Base-by-base conservation (phyloP, 805 yeast genomes). In the Peterozyma xylosa region DNA sequence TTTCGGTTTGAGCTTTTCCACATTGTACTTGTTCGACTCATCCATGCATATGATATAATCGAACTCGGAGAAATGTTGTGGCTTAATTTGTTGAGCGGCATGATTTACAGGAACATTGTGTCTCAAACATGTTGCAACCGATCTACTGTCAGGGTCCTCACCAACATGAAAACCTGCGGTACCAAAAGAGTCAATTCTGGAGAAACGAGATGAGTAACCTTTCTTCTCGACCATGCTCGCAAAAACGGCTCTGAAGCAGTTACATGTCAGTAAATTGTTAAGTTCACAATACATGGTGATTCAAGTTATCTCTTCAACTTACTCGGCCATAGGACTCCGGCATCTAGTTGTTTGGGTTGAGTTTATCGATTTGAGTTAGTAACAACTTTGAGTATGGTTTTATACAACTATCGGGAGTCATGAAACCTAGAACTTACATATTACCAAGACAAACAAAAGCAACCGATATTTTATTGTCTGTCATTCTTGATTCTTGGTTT, bases 321-420 rank as follows among this genome's bases (percentile, higher is more conserved):
- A 60, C 64, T 91, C 97, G 0, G 98, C 97, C 98, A 90, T 91
- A 11, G 98, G 98, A 2, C 96, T 88, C 40, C 97, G 90, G 57
- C 97, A 89, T 17, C 86, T 80, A 33, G n/a, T 11, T 27, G 37
- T 43, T 21, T 42, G 45, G 39, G 9, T 42, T 41, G 41, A 45
- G 15, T 50, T 42, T 13, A 16, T 18, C 42, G 13, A 9, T 11
- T 33, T 27, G 13, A 17, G 30, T 30, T 30, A 7, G 5, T 38
- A 7, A 21, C 7, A 21, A 21, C 7, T 21, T 7, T 21, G 7
- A 21, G 27, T 4, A 21, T 4, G 7, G 7, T 21, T 4, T 7
- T 21, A 5, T 21, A 5, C 27, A 21, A 21, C 7, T 21, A 21
- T 21, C 27, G 7, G 27, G 4, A 7, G 4, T 7, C 7, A 7